These are phyloP conservation scores for Filobasidium wieringae DNA, from an alignment of 768 basidiomycete genomes.

Conservation along the genomic window DNA sequence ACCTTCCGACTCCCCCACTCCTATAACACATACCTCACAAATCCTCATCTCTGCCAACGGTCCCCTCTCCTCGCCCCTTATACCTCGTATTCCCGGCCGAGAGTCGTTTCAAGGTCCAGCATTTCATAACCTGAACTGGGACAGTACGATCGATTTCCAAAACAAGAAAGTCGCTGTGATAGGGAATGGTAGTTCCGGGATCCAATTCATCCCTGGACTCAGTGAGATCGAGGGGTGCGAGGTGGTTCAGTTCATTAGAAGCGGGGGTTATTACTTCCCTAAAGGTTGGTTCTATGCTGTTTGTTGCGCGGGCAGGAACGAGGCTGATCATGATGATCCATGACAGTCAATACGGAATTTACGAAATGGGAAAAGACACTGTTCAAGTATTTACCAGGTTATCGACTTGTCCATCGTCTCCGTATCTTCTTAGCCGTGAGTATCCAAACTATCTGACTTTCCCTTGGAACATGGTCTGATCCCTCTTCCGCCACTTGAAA, in stretches of 20 bases:
- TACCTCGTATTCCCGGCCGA: conserved; percentile 44
- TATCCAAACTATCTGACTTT: too few relatives aligned
- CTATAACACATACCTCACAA: conserved; percentile 41
- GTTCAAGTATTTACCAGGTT: too few relatives aligned
- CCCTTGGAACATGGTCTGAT: too few relatives aligned
- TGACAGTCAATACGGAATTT: too few relatives aligned
- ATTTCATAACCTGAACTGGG: conserved; percentile 54
- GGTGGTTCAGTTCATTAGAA: conserved; percentile 48
- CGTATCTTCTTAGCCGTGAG: too few relatives aligned
- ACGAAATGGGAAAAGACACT: too few relatives aligned
- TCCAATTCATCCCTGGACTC: conserved; percentile 21
- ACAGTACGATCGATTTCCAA: conserved; percentile 31
- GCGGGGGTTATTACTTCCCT: conserved; percentile 50
- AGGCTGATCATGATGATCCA: too few relatives aligned
- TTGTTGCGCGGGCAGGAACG: too few relatives aligned
- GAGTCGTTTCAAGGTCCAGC: conserved; percentile 50
- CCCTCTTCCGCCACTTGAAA: too few relatives aligned
- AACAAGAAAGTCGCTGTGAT: conserved; percentile 32
- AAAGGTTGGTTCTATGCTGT: conserved; percentile 29
- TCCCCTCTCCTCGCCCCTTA: conserved; percentile 45
- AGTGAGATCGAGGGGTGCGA: conserved; percentile 19
- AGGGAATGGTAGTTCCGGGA: conserved; percentile 22
- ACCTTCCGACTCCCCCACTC: conserved; percentile 38
- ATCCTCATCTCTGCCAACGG: conserved; percentile 45
- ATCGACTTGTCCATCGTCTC: too few relatives aligned